A percentile compares a stretch with the other conserved stretches of the same genome.
These are phyloP conservation scores for Blumeria graminis DNA, from an alignment of 2,329 filamentous ascomycete genomes.

Conservation along the genomic window DNA sequence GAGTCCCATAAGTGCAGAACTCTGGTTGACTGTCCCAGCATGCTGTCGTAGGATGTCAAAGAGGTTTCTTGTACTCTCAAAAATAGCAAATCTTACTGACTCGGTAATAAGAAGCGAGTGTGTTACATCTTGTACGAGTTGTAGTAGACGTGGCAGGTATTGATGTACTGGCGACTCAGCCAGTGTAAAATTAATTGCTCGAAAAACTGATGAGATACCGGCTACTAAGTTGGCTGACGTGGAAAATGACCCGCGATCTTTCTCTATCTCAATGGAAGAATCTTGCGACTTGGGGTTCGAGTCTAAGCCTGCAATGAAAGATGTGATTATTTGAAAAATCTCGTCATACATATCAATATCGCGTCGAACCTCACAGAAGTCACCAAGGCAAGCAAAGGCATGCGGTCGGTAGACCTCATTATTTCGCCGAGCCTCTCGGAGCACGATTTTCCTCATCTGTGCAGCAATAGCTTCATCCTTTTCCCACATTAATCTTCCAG, in stretches of 20 bases:
- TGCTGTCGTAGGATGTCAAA: conserved; percentile 13
- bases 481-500: conserved; percentile 32
- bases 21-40: conserved; percentile 5
- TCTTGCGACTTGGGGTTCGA: conserved; percentile 42
- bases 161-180: conserved; percentile 8
- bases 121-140: conserved; percentile 8
- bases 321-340: conserved; percentile 36
- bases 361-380: conserved; percentile 40
- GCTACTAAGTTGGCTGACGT: conserved; percentile 13
- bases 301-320: conserved; percentile 32
- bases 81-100: conserved; percentile 11
- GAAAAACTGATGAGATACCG: conserved; percentile 13
- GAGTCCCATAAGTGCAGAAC: conserved; percentile 4
- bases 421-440: conserved; percentile 77
- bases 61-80: conserved; percentile 12
- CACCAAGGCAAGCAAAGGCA: conserved; percentile 47
- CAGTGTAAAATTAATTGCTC: conserved; percentile 12
- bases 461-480: conserved; percentile 27
- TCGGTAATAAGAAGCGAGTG: conserved; percentile 12
- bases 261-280: conserved; percentile 10
- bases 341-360: conserved; percentile 49
- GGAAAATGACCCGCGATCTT: conserved; percentile 6
- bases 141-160: conserved; percentile 11
- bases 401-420: conserved; percentile 64
- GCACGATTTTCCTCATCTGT: conserved; percentile 53